Conservation (phyloP, 805 yeast species). For the Candida sithepensis region DNA sequence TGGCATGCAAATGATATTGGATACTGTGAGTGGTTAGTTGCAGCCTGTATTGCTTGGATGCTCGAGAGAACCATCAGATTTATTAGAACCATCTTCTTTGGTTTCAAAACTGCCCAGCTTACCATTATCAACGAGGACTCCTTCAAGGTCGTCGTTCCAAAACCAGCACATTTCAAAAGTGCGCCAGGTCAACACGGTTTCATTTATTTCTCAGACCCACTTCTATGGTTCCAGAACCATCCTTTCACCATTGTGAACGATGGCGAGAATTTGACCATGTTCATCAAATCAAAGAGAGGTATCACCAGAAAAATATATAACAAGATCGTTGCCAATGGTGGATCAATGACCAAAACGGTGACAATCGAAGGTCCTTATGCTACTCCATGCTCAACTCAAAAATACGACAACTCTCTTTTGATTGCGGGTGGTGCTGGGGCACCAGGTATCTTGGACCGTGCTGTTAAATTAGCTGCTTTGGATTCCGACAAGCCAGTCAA, state of each 20-base stretch:
- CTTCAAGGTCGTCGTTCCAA: constrained; percentile 43
- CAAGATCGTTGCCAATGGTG: constrained; percentile 30
- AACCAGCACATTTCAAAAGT: constrained; percentile 46
- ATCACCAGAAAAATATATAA: constrained; percentile 41
- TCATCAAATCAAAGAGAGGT: constrained; percentile 50
- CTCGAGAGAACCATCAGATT: constrained; percentile 50
- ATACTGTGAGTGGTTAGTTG: constrained; percentile 34
- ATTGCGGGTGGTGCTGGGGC: constrained; percentile 73
- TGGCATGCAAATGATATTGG: constrained; percentile 46
- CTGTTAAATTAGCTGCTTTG: constrained; percentile 26
- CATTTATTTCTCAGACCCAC: constrained; percentile 49
- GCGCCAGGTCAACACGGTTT: constrained; percentile 56
- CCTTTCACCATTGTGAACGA: constrained; percentile 57
- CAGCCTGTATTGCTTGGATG: constrained; percentile 45
- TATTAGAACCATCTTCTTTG: constrained; percentile 20
- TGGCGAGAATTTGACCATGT: constrained; percentile 35
- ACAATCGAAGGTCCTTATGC: constrained; percentile 73
- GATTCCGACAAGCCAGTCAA: constrained; percentile 29
- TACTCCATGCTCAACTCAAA: constrained; percentile 40
- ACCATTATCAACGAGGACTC: constrained; percentile 28
- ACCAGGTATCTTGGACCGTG: constrained; percentile 49
- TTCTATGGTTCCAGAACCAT: constrained; percentile 65
- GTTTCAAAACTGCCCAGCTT: constrained; percentile 21
- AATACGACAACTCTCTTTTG: constrained; percentile 48
- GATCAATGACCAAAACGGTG: constrained; percentile 30